Percentiles rank a stretch among this genome's conserved stretches.
These are phyloP conservation scores for Cytospora paraplurivora DNA, from an alignment of 2,329 filamentous ascomycete species.

Conservation along the genomic window DNA sequence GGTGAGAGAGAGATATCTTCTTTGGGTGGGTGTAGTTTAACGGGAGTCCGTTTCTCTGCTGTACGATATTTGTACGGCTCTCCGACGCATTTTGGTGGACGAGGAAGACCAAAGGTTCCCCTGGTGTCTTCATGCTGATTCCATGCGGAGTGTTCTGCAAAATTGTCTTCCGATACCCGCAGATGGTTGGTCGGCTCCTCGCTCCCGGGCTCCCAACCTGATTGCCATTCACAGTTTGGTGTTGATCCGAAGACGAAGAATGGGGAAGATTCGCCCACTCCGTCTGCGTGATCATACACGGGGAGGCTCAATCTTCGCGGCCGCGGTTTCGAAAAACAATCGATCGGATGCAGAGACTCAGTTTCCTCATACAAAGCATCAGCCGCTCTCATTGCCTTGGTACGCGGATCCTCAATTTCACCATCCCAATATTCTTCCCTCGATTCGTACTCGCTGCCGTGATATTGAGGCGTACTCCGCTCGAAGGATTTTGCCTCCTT, in stretches of 20 bases:
- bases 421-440: constrained; percentile 26
- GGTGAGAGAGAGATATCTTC: constrained; percentile 39
- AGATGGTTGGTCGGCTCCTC: not conserved
- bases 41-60: constrained; percentile 9
- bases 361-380: constrained; percentile 60
- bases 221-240: constrained; percentile 14
- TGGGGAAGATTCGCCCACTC: constrained; percentile 47
- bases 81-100: constrained; percentile 40
- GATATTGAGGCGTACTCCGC: constrained; percentile 12
- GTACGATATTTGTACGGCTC: constrained; percentile 36
- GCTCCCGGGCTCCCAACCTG: not conserved
- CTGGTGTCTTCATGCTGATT: not conserved
- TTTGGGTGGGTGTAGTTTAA: constrained; percentile 33
- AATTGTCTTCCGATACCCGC: constrained; percentile 1
- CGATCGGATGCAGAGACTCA: constrained; percentile 52
- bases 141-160: not conserved
- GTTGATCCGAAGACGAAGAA: constrained; percentile 52
- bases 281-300: constrained; percentile 47
- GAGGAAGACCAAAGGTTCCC: constrained; percentile 1
- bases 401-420: constrained; percentile 50
- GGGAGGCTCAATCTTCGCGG: constrained; percentile 55
- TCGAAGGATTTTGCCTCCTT: constrained; percentile 18
- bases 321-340: constrained; percentile 43
- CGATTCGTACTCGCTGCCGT: constrained; percentile 26
- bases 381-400: constrained; percentile 59